Evolutionary conservation across 2,329 filamentous ascomycete species (phyloP).

Genomic region (Aspergillus luchuensis): DNA sequence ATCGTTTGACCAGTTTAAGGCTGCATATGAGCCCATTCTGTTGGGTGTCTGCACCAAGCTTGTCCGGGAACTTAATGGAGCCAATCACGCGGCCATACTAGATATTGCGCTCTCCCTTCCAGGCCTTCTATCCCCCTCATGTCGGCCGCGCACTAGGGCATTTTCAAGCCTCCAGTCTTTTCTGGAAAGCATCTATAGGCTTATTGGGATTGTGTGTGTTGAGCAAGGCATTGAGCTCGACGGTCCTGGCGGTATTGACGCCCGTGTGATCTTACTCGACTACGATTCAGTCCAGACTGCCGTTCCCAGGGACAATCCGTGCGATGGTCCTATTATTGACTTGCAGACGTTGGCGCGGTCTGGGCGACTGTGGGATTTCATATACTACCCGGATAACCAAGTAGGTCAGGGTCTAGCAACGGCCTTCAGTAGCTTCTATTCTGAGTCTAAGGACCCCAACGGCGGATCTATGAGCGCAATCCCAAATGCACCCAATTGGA

Average conservation of each 20-base stretch:
- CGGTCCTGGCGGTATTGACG: slow-evolving; percentile 72
- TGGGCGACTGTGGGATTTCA: slow-evolving; percentile 32
- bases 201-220: slow-evolving; percentile 72
- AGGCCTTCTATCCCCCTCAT: slow-evolving; percentile 57
- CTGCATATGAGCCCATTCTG: slow-evolving; percentile 63
- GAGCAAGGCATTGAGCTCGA: slow-evolving; percentile 64
- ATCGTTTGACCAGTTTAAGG: slow-evolving; percentile 54
- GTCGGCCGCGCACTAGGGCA: slow-evolving; percentile 55
- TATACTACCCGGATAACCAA: slow-evolving; percentile 36
- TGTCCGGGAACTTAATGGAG: slow-evolving; percentile 36
- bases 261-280: slow-evolving; percentile 72
- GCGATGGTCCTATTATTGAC: slow-evolving; percentile 54
- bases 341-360: slow-evolving; percentile 51
- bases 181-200: slow-evolving; percentile 74
- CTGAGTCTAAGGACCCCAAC: slow-evolving; percentile 22
- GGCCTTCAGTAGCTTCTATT: slow-evolving; percentile 38
- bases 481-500: slow-evolving; percentile 26
- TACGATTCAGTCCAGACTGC: slow-evolving; percentile 47
- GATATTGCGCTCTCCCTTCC: slow-evolving; percentile 66
- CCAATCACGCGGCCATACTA: slow-evolving; percentile 43
- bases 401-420: slow-evolving; percentile 30
- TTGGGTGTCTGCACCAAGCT: slow-evolving; percentile 56
- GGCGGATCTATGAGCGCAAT: slow-evolving; percentile 25
- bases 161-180: slow-evolving; percentile 74
- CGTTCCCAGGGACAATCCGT: slow-evolving; percentile 15